Base-by-base conservation (phyloP, 73 alveolate species). In the Diophrys appendiculata region DNA sequence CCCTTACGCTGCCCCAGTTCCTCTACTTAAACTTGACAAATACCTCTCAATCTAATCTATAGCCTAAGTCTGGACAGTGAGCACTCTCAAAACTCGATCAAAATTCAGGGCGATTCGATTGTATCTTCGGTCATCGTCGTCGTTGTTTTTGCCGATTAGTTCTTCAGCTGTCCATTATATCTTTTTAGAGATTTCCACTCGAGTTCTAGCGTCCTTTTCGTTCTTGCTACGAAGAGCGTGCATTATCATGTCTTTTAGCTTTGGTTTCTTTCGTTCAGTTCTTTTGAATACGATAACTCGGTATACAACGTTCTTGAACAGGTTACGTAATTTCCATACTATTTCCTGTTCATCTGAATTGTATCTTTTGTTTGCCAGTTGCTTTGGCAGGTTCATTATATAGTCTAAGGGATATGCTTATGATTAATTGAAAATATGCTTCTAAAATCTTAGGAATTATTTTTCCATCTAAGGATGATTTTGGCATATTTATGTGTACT, bases 341-440 rank as follows among this genome's bases (percentile, higher is more conserved):
- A 11, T 18, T 43, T 43, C 18, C 18, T 43, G 18, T 43, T 43
- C 18, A 5, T 43, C 5, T 43, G 5, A 11, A 43, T 43, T 18
- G 5, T 11, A 43, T 43, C 60, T 43, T 18, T 43, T 43, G 60
- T 43, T 43, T 43, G n/a, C 18, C 60, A 43, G 18, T 5, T 73
- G 29, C 29, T 73, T 8, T 18, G 81, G 81, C n/a, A 73, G 1
- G 52, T 34, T 23, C 72, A 29, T 34, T 2, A 73, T 52, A 56
- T 77, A 84, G 74, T 84, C 92, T 24, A 84, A 73, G 23, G 92
- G 92, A 64, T 56, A 84, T 22, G 78, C 26, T 73, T 34, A 22
- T 0, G 33, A 18, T 14, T n/a, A 22, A 65, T 52, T 68, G 54
- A 75, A 22, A 33, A 77, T 70, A 22, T 30, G 14, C 1, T 60